Conservation (phyloP, 139 green algal species). For the Chlamydomonas applanata region DNA sequence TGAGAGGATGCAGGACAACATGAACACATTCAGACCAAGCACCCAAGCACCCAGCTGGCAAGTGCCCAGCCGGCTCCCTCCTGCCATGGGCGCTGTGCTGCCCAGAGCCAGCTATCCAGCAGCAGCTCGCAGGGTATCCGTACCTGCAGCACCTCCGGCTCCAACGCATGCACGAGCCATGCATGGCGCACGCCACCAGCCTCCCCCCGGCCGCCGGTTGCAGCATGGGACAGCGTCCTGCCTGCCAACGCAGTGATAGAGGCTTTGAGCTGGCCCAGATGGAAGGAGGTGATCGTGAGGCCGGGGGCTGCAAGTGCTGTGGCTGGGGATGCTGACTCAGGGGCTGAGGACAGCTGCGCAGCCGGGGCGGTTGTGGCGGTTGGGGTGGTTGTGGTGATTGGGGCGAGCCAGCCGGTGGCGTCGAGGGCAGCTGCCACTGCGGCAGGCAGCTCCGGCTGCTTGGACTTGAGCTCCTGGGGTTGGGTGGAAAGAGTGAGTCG, state of each 20-base stretch:
- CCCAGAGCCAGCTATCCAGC: no score
- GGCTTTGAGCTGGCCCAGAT: slow-evolving; percentile 34
- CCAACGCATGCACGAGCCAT: slow-evolving; percentile 50
- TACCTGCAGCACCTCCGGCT: no score
- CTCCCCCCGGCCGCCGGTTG: slow-evolving; percentile 1
- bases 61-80: no score
- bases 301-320: slow-evolving; percentile 16
- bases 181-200: slow-evolving; percentile 41
- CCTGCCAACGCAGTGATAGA: not conserved
- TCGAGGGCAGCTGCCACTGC: not conserved
- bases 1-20: no score
- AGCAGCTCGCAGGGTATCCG: no score
- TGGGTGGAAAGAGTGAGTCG: no score
- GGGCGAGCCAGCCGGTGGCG: not conserved
- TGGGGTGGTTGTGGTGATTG: not conserved
- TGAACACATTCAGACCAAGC: no score
- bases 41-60: no score
- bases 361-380: not conserved
- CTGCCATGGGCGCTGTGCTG: no score
- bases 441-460: not conserved
- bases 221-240: no score
- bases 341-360: not conserved
- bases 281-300: slow-evolving; percentile 55
- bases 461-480: slow-evolving; percentile 3
- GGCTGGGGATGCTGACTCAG: not conserved